phyloP scores from a whole-genome alignment of 495 filamentous ascomycete species.

The Penicillium samsonianum region DNA sequence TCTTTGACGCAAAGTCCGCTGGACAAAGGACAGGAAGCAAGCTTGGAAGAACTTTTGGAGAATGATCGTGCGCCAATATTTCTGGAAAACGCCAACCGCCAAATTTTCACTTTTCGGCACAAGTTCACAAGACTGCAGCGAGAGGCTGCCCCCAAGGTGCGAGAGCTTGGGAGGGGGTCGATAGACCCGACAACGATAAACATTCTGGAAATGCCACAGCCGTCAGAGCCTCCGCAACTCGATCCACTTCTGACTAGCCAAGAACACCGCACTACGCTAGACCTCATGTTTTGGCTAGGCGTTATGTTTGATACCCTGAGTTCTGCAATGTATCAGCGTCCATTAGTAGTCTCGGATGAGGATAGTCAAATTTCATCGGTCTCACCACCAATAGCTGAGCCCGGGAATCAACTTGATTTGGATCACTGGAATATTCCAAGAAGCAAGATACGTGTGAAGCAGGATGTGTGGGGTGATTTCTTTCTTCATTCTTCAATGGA shows the following conservation, averaged over 20 bases:
- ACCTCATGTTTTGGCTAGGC: slow-evolving; percentile 50
- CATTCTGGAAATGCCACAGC: not conserved
- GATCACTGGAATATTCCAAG: slow-evolving; percentile 18
- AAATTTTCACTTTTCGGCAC: slow-evolving; percentile 33
- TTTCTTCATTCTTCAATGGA: slow-evolving; percentile 24
- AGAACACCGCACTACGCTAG: slow-evolving; percentile 41
- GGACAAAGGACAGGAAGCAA: slow-evolving; percentile 16
- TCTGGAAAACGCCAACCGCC: slow-evolving; percentile 40
- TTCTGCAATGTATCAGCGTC: slow-evolving; percentile 48
- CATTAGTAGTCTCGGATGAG: slow-evolving; percentile 47
- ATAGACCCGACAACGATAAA: slow-evolving; percentile 9
- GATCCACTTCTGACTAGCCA: slow-evolving; percentile 21
- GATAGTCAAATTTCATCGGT: slow-evolving; percentile 37
- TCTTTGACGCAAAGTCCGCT: slow-evolving; percentile 46
- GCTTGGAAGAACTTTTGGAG: slow-evolving; percentile 35
- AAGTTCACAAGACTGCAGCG: slow-evolving; percentile 28
- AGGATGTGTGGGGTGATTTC: slow-evolving; percentile 37
- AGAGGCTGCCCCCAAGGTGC: slow-evolving; percentile 6
- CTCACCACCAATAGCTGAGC: not conserved
- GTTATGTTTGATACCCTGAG: slow-evolving; percentile 55
- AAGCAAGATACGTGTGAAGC: not conserved
- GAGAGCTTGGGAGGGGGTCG: not conserved
- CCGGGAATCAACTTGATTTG: slow-evolving; percentile 10
- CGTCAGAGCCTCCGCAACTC: not conserved
- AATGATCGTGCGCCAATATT: slow-evolving; percentile 41